These are phyloP conservation scores for Mycocentrospora acerina DNA, from an alignment of 2,329 filamentous ascomycete species.

Conservation along the genomic window DNA sequence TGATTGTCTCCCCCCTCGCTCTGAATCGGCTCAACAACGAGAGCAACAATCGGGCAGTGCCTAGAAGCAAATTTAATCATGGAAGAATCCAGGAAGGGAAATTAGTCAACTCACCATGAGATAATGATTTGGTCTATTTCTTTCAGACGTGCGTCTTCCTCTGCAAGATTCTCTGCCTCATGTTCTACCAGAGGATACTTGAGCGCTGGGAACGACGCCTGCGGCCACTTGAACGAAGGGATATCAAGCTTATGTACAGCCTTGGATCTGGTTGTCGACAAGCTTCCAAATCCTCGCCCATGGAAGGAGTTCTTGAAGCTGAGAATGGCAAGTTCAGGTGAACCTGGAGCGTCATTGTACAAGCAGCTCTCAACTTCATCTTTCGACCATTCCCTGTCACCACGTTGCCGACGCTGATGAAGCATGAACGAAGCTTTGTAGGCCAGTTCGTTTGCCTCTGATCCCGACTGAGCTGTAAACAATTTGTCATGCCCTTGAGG, in stretches of 20 bases:
- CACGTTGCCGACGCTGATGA: slow-evolving; percentile 77
- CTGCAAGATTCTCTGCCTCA: slow-evolving; percentile 75
- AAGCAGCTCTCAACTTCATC: slow-evolving; percentile 75
- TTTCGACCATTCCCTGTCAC: slow-evolving; percentile 75
- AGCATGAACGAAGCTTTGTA: slow-evolving; percentile 98
- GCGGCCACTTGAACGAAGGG: slow-evolving; percentile 92
- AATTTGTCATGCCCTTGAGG: slow-evolving; percentile 84
- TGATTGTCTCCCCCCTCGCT: slow-evolving; percentile 95
- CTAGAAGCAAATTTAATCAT: too few species aligned
- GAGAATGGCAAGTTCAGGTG: slow-evolving; percentile 78
- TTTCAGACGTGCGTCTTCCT: slow-evolving; percentile 77
- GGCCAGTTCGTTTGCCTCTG: slow-evolving; percentile 90
- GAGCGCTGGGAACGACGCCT: slow-evolving; percentile 79
- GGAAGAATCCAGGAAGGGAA: too few species aligned
- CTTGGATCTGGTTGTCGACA: slow-evolving; percentile 90
- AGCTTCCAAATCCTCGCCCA: slow-evolving; percentile 81
- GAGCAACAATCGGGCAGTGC: slow-evolving; percentile 77
- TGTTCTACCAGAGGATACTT: slow-evolving; percentile 86
- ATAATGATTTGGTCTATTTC: slow-evolving; percentile 82
- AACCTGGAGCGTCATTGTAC: slow-evolving; percentile 78
- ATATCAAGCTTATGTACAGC: slow-evolving; percentile 95
- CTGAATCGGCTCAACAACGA: slow-evolving; percentile 88
- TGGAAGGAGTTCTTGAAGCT: slow-evolving; percentile 90
- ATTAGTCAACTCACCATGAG: too few species aligned
- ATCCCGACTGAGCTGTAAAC: slow-evolving; percentile 86